Base-by-base conservation (phyloP, 1,139 yeast species). In the Geotrichum australiense region DNA sequence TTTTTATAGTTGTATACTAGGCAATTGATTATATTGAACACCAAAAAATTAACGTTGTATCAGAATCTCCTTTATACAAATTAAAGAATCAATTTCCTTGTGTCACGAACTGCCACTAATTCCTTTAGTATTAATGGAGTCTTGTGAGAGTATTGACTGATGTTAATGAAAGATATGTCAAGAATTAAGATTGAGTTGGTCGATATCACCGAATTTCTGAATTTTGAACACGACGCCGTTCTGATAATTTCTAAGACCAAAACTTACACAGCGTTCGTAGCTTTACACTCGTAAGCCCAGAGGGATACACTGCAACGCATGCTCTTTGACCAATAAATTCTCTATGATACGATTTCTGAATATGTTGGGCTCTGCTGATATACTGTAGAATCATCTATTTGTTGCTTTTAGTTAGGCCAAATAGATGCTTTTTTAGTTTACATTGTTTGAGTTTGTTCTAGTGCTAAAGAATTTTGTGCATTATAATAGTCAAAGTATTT, bases 211-310 rank as follows among this genome's bases (percentile, higher is more conserved):
- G 21, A 16, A 26, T 19, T 25, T 25, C 33, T 8, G 4, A 25
- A 21, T 30, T 35, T 30, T 35, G 35, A 24, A 41, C 43, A 41
- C 43, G 43, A 36, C 30, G 38, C 36, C 43, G 43, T 33, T 35
- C 35, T 41, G 39, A 35, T 24, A 26, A 14, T 16, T 19, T 6
- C 16, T 20, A 16, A 32, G 20, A 8, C 33, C 21, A 28, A 14
- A 27, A 41, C 33, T 11, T 41, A 35, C 43, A 29, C 40, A 36
- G n/a, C n/a, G n/a, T n/a, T n/a, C n/a, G n/a, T n/a, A n/a, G n/a
- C n/a, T n/a, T n/a, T n/a, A n/a, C n/a, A n/a, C n/a, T n/a, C n/a
- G n/a, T n/a, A n/a, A n/a, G n/a, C n/a, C n/a, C n/a, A n/a, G n/a
- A n/a, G n/a, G n/a, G n/a, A n/a, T n/a, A n/a, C n/a, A n/a, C n/a